These are phyloP conservation scores for Nicotiana tomentosiformis DNA, from an alignment of 257 asterid genomes.

Conservation along the genomic window DNA sequence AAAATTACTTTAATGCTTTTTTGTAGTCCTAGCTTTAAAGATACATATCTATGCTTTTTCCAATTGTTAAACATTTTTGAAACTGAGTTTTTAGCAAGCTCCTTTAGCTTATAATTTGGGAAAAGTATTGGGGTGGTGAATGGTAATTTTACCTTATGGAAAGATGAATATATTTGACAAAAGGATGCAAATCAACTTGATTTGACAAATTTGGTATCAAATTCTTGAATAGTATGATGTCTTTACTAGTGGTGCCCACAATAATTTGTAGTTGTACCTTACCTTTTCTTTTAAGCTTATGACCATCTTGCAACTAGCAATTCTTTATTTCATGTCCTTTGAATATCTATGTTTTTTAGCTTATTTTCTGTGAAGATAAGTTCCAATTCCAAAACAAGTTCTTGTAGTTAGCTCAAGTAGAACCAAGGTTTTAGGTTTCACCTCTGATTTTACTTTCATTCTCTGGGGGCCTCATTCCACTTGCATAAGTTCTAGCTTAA, in stretches of 20 bases:
- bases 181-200: not conserved
- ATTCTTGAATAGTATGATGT: not conserved
- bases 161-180: not conserved
- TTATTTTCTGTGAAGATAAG: not conserved
- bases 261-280: not conserved
- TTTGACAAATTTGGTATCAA: not conserved
- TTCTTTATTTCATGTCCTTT: not conserved
- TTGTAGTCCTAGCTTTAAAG: not conserved
- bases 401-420: not conserved
- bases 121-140: not conserved
- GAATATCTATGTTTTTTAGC: not conserved
- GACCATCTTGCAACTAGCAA: conserved; percentile 1
- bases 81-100: not conserved
- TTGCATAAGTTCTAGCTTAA: not conserved
- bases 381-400: not conserved
- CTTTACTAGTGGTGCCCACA: not conserved
- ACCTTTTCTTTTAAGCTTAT: not conserved
- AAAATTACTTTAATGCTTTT: not conserved
- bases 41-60: not conserved
- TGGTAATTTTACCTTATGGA: not conserved
- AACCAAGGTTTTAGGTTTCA: not conserved
- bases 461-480: not conserved
- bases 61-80: not conserved
- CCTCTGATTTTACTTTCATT: not conserved
- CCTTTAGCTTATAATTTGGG: not conserved